A percentile compares a stretch with the other conserved stretches of the same genome.
These are phyloP conservation scores for Nicotiana undulata DNA, from an alignment of 257 asterid genomes.

Conservation along the genomic window DNA sequence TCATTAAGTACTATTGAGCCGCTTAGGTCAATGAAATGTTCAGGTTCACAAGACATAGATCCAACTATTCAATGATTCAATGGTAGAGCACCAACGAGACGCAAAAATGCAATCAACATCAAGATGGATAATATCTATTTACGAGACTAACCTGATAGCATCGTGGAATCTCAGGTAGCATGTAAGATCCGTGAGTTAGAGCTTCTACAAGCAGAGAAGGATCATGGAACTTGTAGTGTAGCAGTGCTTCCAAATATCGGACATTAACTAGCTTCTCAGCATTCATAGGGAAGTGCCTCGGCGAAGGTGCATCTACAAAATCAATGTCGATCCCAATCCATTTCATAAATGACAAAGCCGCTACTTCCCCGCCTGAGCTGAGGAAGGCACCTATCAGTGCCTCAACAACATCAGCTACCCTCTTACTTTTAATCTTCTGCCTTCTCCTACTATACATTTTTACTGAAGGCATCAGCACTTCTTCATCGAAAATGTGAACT, in stretches of 20 bases:
- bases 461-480: constrained; percentile 17
- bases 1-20: not conserved
- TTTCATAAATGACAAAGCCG: constrained; percentile 60
- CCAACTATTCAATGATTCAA: not conserved
- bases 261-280: constrained; percentile 48
- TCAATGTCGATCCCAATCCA: constrained; percentile 64
- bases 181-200: constrained; percentile 82
- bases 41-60: not conserved
- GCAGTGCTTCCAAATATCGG: constrained; percentile 33
- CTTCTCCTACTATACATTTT: constrained; percentile 26
- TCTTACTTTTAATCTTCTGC: constrained; percentile 40
- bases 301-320: constrained; percentile 30
- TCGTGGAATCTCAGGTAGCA: constrained; percentile 74
- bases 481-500: constrained; percentile 22
- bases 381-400: constrained; percentile 91
- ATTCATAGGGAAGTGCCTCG: constrained; percentile 27
- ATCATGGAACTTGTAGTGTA: constrained; percentile 50
- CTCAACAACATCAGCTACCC: constrained; percentile 70
- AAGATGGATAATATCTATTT: not conserved
- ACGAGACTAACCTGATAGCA: constrained; percentile 65
- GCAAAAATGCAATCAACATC: not conserved
- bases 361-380: constrained; percentile 52
- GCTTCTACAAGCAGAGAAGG: constrained; percentile 78
- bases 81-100: not conserved
- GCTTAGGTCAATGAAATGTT: not conserved